phyloP scores from a whole-genome alignment of 106 monocot genomes.

The Narthecium ossifragum region DNA sequence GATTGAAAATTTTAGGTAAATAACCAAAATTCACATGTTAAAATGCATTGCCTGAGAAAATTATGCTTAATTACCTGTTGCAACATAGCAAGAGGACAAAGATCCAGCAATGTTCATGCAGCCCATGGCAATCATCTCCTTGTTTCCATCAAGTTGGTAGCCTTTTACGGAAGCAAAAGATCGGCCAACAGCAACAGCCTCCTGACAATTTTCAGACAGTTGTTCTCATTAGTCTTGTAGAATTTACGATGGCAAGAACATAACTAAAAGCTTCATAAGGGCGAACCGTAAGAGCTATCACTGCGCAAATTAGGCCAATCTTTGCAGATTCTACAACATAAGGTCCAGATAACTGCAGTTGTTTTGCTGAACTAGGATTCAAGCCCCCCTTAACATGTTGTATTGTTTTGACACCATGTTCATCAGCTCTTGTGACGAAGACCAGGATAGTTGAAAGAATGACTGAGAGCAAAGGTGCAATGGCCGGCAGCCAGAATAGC shows the following conservation, averaged over 20 bases:
- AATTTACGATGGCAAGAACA: too few species aligned
- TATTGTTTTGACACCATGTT: constrained; percentile 74
- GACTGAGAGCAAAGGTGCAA: constrained; percentile 76
- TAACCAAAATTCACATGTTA: too few species aligned
- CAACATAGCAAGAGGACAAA: constrained; percentile 80
- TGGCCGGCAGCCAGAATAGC: constrained; percentile 66
- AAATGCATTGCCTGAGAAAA: neutral
- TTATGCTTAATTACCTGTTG: constrained; percentile 44
- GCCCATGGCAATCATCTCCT: constrained; percentile 92
- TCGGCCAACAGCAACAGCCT: constrained; percentile 80
- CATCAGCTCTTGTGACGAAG: constrained; percentile 52
- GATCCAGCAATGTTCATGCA: constrained; percentile 82
- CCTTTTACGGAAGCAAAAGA: constrained; percentile 73
- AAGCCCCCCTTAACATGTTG: constrained; percentile 51
- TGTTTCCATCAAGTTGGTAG: constrained; percentile 79
- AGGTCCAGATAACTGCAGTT: constrained; percentile 43
- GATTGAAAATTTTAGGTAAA: too few species aligned
- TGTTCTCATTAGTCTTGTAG: neutral
- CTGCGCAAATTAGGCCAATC: constrained; percentile 61
- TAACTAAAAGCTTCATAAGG: neutral
- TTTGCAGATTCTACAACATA: constrained; percentile 49
- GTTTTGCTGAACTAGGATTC: constrained; percentile 69
- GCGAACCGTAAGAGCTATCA: constrained; percentile 73
- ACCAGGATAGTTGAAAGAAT: constrained; percentile 66
- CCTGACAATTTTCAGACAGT: constrained; percentile 29